These are phyloP conservation scores for Saccharomycopsis olivae DNA, from an alignment of 805 yeast species.

Conservation along the genomic window DNA sequence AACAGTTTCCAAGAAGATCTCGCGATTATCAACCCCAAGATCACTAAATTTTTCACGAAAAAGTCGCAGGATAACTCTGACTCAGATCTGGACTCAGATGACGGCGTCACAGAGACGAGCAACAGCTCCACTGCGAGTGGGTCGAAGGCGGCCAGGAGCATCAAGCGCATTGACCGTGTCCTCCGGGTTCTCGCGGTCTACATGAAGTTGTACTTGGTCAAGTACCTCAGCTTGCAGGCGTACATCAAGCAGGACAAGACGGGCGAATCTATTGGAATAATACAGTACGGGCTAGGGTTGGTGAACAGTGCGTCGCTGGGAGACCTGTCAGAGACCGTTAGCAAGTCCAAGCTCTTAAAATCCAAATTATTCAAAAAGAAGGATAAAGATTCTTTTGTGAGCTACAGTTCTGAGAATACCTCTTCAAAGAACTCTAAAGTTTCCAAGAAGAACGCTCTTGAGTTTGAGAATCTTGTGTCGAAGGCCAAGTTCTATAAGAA, in stretches of 20 bases:
- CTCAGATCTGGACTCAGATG: background rate
- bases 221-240: slow-evolving; percentile 10
- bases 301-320: slow-evolving; percentile 1
- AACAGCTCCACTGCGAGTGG: too few species aligned
- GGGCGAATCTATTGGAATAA: slow-evolving; percentile 12
- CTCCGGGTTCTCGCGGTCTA: slow-evolving; percentile 7
- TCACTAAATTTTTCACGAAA: too few species aligned
- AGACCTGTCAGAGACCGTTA: too few species aligned
- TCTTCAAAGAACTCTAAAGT: too few species aligned
- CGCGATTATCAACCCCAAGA: background rate
- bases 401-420: background rate
- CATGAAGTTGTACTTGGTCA: slow-evolving; percentile 10
- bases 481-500: background rate
- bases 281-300: slow-evolving; percentile 11
- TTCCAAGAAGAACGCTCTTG: too few species aligned
- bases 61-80: background rate
- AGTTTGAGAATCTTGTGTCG: background rate
- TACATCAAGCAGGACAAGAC: slow-evolving; percentile 10
- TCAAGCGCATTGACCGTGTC: background rate
- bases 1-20: slow-evolving; percentile 2
- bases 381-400: background rate
- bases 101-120: too few species aligned
- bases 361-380: too few species aligned
- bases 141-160: too few species aligned
- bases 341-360: background rate